Evolutionary conservation across 192 early-diverging fungal genomes (phyloP).

Genomic region (Fimicolochytrium jonesii): DNA sequence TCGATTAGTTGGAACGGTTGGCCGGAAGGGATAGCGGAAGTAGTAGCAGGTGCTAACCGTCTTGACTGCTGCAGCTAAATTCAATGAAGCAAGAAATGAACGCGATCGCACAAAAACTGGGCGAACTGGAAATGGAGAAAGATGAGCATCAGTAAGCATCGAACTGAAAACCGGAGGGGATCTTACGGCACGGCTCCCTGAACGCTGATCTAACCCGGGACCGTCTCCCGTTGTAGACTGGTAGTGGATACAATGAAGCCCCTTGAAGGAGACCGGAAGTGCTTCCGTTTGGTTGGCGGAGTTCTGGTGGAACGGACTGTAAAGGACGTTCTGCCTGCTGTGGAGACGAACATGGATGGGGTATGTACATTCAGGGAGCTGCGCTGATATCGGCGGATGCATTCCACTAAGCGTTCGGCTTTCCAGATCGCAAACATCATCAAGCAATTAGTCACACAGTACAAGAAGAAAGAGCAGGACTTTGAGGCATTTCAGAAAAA

Average conservation of each 20-base stretch:
- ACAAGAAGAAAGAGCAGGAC: constrained; percentile 88
- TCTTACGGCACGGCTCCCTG: too few species aligned
- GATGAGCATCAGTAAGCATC: constrained; percentile 90
- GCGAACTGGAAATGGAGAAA: constrained; percentile 87
- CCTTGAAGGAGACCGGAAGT: constrained; percentile 77
- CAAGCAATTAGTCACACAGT: constrained; percentile 66
- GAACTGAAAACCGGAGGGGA: too few species aligned
- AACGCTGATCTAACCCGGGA: too few species aligned
- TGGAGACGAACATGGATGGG: constrained; percentile 81
- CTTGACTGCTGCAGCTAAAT: constrained; percentile 44
- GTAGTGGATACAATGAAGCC: constrained; percentile 93
- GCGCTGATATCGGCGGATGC: too few species aligned
- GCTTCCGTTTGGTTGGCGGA: constrained; percentile 90
- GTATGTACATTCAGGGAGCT: constrained; percentile 34
- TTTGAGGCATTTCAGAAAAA: constrained; percentile 85
- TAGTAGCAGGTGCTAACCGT: not conserved
- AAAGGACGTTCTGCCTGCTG: constrained; percentile 82
- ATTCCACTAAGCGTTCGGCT: not conserved
- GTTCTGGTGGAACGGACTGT: constrained; percentile 92
- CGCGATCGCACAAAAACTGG: constrained; percentile 81
- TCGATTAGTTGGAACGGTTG: not conserved
- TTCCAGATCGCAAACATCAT: constrained; percentile 72
- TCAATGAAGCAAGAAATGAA: constrained; percentile 79
- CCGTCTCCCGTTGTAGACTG: constrained; percentile 39
- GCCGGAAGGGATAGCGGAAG: not conserved